A percentile compares a stretch with the other conserved stretches of the same genome.
Conservation (phyloP, 768 basidiomycete species). For the Leccinum aurantiacum region DNA sequence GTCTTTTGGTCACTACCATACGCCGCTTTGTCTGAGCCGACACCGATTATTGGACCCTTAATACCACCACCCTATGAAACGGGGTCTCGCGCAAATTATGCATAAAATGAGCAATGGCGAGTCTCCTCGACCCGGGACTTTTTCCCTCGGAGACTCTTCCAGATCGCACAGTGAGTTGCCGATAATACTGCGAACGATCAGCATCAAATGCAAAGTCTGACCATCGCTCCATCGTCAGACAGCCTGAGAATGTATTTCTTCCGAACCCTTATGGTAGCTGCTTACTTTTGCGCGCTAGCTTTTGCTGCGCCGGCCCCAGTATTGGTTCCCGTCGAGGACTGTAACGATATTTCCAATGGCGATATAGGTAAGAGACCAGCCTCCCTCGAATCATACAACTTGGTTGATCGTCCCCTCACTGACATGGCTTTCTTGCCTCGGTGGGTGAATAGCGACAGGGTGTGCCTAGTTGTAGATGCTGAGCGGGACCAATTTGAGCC, state of each 20-base stretch:
- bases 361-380: not conserved
- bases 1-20: not conserved
- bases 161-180: not conserved
- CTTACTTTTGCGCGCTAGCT: not conserved
- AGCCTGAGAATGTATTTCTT: constrained; percentile 1
- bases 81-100: not conserved
- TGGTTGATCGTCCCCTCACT: not conserved
- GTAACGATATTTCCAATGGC: not conserved
- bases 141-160: not conserved
- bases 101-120: not conserved
- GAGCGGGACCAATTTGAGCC: not conserved
- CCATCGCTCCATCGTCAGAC: not conserved
- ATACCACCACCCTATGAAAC: not conserved
- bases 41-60: not conserved
- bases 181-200: not conserved
- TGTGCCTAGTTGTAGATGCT: not conserved
- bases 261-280: not conserved
- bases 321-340: not conserved
- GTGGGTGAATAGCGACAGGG: not conserved
- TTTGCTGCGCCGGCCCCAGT: not conserved
- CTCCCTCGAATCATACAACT: not conserved
- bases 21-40: not conserved
- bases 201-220: not conserved
- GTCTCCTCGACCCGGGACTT: not conserved
- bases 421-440: not conserved